A percentile compares a stretch with the other conserved stretches of the same genome.
phyloP scores from a whole-genome alignment of 371 early-diverging fungal genomes.

The Nematocida sp. region DNA sequence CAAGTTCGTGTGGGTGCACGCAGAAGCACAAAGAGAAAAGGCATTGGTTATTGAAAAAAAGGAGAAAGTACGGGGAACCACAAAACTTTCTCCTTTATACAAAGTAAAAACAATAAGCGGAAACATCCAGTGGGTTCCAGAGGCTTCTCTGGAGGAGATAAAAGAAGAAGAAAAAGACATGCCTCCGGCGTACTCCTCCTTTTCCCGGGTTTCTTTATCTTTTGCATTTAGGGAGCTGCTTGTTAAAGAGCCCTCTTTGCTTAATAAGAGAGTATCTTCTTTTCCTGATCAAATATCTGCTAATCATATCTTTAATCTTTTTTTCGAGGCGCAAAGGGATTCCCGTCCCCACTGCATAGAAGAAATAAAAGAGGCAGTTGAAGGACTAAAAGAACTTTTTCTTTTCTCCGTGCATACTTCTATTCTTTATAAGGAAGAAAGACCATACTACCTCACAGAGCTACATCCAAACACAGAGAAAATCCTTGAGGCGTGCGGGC shows the following conservation, averaged over 20 bases:
- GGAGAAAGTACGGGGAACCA: conserved; percentile 3
- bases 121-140: conserved; percentile 25
- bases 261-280: neutral
- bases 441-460: conserved; percentile 16
- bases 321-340: neutral
- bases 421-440: conserved; percentile 47
- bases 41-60: conserved; percentile 38
- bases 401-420: conserved; percentile 21
- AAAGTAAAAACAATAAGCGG: conserved; percentile 28
- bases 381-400: conserved; percentile 47
- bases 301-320: conserved; percentile 19
- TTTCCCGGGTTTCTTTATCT: neutral
- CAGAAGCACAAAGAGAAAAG: conserved; percentile 11
- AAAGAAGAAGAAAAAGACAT: neutral
- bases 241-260: neutral
- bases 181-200: neutral
- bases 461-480: conserved; percentile 11
- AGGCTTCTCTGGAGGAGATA: neutral
- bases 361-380: conserved; percentile 45
- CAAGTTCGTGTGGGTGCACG: neutral
- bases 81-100: conserved; percentile 20
- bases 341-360: conserved; percentile 19
- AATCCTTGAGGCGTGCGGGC: conserved; percentile 32
- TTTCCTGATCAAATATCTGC: neutral
- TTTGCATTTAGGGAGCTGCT: neutral